Percentiles rank a stretch among this genome's conserved stretches.
Evolutionary conservation across 306 rosid species (phyloP).

Genomic region (Sophora flavescens): DNA sequence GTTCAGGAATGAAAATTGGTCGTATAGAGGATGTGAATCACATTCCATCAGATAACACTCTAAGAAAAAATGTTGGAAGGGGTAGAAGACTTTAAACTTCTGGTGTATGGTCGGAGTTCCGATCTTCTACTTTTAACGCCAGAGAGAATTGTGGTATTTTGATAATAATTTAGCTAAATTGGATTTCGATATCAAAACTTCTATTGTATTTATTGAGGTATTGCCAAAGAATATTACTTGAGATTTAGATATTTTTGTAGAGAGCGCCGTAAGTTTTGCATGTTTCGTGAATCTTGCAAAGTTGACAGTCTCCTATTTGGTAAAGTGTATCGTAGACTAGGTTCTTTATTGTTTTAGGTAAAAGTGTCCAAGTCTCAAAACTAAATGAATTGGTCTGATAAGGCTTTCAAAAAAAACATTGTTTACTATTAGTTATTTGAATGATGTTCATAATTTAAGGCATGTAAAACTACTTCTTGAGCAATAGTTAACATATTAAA

Average conservation of each 20-base stretch:
- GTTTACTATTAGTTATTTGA: too few relatives aligned
- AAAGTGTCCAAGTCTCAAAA: too few relatives aligned
- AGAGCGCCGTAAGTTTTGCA: conserved; percentile 9
- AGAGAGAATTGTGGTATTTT: conserved; percentile 31
- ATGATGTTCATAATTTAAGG: too few relatives aligned
- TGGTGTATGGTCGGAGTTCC: too few relatives aligned
- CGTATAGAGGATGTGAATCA: conserved; percentile 99
- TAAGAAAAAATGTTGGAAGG: too few relatives aligned
- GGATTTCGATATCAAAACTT: conserved; percentile 42
- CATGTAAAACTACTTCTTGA: too few relatives aligned
- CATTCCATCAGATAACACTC: conserved; percentile 82
- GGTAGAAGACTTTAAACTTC: too few relatives aligned
- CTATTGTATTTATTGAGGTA: conserved; percentile 36
- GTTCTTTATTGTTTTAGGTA: not conserved
- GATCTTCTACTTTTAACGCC: conserved; percentile 34
- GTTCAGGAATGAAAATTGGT: conserved; percentile 94
- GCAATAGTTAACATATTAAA: too few relatives aligned
- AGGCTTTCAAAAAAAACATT: too few relatives aligned
- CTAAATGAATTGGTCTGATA: too few relatives aligned
- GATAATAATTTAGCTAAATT: conserved; percentile 48
- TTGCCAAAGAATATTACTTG: conserved; percentile 26
- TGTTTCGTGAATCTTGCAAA: not conserved
- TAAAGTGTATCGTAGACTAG: not conserved
- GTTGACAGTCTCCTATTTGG: not conserved
- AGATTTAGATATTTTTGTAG: conserved; percentile 17